Evolutionary conservation across 1,284 basidiomycete genomes (phyloP).

Genomic region (Pseudozyma flocculosa): DNA sequence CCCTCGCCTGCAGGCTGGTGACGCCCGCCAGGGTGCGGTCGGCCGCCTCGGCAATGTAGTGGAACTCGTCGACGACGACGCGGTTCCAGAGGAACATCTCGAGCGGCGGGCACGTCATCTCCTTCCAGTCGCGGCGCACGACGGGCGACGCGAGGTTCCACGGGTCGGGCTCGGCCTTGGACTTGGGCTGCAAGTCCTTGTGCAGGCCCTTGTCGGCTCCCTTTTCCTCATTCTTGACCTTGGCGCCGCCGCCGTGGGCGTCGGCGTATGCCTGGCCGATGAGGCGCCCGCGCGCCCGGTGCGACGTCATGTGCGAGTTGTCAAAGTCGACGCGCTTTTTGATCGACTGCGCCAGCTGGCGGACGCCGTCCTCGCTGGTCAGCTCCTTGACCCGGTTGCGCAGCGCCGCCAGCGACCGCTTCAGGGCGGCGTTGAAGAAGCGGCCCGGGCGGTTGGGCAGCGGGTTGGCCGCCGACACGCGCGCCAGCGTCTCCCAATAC

Average conservation of each 20-base stretch:
- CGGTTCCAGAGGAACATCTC: constrained; percentile 78
- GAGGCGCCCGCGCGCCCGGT: constrained; percentile 32
- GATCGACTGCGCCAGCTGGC: constrained; percentile 15
- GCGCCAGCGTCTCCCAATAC: constrained; percentile 45
- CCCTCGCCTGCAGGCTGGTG: constrained; percentile 73
- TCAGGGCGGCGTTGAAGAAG: constrained; percentile 46
- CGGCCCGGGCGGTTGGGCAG: constrained; percentile 34
- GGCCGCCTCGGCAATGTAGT: constrained; percentile 69
- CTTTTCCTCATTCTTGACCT: constrained; percentile 62
- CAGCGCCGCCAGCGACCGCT: constrained; percentile 33
- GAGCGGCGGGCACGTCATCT: constrained; percentile 77
- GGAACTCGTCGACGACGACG: constrained; percentile 90
- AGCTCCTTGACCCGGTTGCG: constrained; percentile 38
- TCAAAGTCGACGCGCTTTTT: constrained; percentile 30
- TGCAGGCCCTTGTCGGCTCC: constrained; percentile 48
- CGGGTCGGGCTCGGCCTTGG: constrained; percentile 28
- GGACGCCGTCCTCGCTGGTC: constrained; percentile 9
- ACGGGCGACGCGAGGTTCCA: constrained; percentile 72
- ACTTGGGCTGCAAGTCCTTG: constrained; percentile 28
- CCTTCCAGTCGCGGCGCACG: constrained; percentile 73
- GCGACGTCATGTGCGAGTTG: constrained; percentile 29
- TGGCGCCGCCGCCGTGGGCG: constrained; percentile 14
- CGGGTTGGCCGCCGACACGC: constrained; percentile 35
- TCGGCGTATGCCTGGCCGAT: constrained; percentile 37
- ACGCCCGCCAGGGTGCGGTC: constrained; percentile 77